Evolutionary conservation across 176 grass and related monocot species (phyloP), one percentile per base, ranked within the genome.

Genomic region (Musa schizocarpa): DNA sequence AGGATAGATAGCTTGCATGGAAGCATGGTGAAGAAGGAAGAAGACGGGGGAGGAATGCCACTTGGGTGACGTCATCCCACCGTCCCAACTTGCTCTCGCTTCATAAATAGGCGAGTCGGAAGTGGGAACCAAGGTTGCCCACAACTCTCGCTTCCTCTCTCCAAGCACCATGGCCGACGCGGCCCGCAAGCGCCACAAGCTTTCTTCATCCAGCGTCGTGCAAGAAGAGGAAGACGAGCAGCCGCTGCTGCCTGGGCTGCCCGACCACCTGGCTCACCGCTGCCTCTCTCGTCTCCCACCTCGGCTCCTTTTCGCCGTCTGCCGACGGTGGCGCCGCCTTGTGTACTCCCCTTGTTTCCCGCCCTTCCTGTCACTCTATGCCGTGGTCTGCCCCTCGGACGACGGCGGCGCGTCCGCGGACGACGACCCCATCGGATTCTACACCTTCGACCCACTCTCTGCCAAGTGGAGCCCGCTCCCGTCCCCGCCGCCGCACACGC

Each of bases 191-290:
- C 34, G 34, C 34, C 34, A 43, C 34, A 43, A 43, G 3, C 34
- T 43, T 43, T 43, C 34, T 43, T 43, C 34, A 3, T 43, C 34
- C 34, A 43, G 34, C 34, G 34, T 43, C 34, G 16, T 2, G 16
- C 54, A 74, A 14, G 24, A 76, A 12, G 27, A 63, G 55, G 74
- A 65, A 11, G 20, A 66, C 0, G 2, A 54, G 34, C 82, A 83
- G 64, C 72, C 72, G 4, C 48, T 92, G 52, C 57, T 96, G 6
- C 87, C 92, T 1, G 89, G 92, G 0, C 59, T 96, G 59, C 92
- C 92, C 9, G 89, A 96, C 63, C 85, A 96, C 81, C 78, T 96
- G 0, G 89, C 89, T 1, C 82, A 83, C 64, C 89, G 88, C 53
- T 96, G 93, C 54, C 89, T 96, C 2, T 25, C 81, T 0, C 54